These are phyloP conservation scores for Candida boleticola DNA, from an alignment of 805 yeast species.

Conservation along the genomic window DNA sequence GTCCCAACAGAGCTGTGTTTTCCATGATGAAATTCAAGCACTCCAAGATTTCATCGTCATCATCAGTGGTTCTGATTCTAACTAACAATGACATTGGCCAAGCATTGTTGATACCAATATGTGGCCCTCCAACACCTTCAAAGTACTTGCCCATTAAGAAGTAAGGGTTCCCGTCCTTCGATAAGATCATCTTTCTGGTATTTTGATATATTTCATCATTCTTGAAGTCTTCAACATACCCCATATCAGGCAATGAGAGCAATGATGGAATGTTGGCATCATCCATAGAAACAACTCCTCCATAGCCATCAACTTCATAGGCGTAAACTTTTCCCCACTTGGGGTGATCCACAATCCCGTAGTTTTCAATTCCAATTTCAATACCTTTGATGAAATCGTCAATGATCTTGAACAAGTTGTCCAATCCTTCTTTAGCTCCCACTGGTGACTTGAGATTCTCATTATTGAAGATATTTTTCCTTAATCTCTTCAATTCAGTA, in stretches of 20 bases:
- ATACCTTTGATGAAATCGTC: constrained; percentile 42
- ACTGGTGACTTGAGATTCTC: constrained; percentile 6
- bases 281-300: constrained; percentile 73
- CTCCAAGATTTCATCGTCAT: constrained; percentile 63
- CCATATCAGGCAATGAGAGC: constrained; percentile 76
- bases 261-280: constrained; percentile 89
- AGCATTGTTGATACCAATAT: constrained; percentile 73
- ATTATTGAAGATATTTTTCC: constrained; percentile 18
- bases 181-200: constrained; percentile 73
- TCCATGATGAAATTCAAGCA: constrained; percentile 50
- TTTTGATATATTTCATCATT: constrained; percentile 66
- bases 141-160: constrained; percentile 60
- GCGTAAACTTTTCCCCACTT: constrained; percentile 77
- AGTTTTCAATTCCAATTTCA: constrained; percentile 53
- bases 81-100: constrained; percentile 91
- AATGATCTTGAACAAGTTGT: constrained; percentile 21
- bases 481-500: constrained; percentile 52
- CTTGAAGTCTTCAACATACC: constrained; percentile 42
- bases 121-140: constrained; percentile 89
- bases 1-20: constrained; percentile 71
- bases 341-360: constrained; percentile 69
- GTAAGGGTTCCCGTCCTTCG: constrained; percentile 75
- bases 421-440: constrained; percentile 1
- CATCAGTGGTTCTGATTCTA: constrained; percentile 69
- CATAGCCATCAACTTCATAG: constrained; percentile 86